Evolutionary conservation across 2,329 filamentous ascomycete species (phyloP).

Genomic region (Xylariaceae sp.): DNA sequence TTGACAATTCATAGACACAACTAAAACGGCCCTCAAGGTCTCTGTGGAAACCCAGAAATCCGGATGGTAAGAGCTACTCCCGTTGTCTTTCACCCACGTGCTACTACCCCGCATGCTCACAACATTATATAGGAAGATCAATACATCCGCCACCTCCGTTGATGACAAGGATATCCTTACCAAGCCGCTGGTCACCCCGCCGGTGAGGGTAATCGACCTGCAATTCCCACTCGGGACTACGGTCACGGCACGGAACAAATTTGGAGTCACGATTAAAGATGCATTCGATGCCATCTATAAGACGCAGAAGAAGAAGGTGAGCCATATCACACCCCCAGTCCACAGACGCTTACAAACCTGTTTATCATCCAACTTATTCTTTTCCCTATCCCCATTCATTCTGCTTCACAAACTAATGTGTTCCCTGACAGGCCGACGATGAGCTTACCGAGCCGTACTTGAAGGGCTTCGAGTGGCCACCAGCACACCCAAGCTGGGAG

Average conservation of each 20-base stretch:
- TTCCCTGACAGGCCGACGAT: constrained; percentile 74
- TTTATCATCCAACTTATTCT: background rate
- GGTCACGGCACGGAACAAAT: constrained; percentile 87
- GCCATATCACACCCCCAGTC: constrained; percentile 35
- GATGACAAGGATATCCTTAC: constrained; percentile 88
- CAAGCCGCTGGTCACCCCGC: constrained; percentile 78
- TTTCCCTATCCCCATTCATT: too few relatives aligned
- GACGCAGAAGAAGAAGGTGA: constrained; percentile 93
- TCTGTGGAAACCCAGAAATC: constrained; percentile 85
- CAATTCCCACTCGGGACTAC: constrained; percentile 88
- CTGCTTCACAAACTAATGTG: constrained; percentile 5
- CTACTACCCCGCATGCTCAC: constrained; percentile 22
- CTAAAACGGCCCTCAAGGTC: constrained; percentile 74
- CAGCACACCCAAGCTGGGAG: constrained; percentile 31
- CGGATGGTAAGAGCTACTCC: constrained; percentile 71
- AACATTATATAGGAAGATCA: constrained; percentile 77
- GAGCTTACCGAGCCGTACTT: constrained; percentile 88
- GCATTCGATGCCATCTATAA: constrained; percentile 95
- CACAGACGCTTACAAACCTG: background rate
- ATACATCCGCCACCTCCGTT: constrained; percentile 77
- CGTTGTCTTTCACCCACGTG: background rate
- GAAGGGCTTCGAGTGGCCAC: constrained; percentile 89
- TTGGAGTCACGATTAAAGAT: constrained; percentile 97
- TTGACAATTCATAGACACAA: constrained; percentile 66
- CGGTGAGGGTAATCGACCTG: constrained; percentile 92